Evolutionary conservation across 805 yeast species (phyloP), one percentile per base, ranked within the genome.

Genomic region (Zygotorulaspora florentina): DNA sequence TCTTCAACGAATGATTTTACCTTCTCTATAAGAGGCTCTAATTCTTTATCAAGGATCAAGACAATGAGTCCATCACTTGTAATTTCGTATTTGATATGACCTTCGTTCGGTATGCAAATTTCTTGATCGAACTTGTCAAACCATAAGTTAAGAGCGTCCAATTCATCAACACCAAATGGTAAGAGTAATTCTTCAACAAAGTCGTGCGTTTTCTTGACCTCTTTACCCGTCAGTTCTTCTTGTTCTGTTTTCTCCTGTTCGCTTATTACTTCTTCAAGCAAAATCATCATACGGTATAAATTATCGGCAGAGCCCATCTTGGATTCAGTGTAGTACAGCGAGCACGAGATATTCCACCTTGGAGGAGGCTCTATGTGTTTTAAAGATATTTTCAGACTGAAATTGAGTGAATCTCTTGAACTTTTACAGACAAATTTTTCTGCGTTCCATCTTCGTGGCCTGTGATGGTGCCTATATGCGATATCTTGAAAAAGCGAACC

Each of bases 21-120:
- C 16, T 58, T 47, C 3, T 50, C 52, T n/a, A 61, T 57, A 17
- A 64, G 51, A 26, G 54, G 50, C 45, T 55, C 62, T 23, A 58
- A 41, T 9, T 58, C 56, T 39, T 64, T 55, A 40, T 61, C 66
- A 11, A 66, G 45, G 27, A 66, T 52, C 20, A 66, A 45, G 1
- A 66, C 61, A 31, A 66, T 64, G 29, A 66, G 46, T 25, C 70
- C 70, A 48, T 66, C 70, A 44, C 68, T 66, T 27, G 62, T 66
- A 39, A 66, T 66, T 44, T 66, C 70, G 44, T 66, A 66, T 35
- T 66, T 66, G 34, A 66, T 63, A 51, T 62, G 64, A 10, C 69
- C 68, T 47, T 66, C 70, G 41, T 66, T 65, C 40, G 68, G 68
- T 54, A 66, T 65, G 46, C 67, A 66, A 17, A 66, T 62, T 23